Evolutionary conservation across 495 filamentous ascomycete genomes (phyloP), one percentile per base, ranked within the genome.

Genomic region (Hypoxylon cercidicola): DNA sequence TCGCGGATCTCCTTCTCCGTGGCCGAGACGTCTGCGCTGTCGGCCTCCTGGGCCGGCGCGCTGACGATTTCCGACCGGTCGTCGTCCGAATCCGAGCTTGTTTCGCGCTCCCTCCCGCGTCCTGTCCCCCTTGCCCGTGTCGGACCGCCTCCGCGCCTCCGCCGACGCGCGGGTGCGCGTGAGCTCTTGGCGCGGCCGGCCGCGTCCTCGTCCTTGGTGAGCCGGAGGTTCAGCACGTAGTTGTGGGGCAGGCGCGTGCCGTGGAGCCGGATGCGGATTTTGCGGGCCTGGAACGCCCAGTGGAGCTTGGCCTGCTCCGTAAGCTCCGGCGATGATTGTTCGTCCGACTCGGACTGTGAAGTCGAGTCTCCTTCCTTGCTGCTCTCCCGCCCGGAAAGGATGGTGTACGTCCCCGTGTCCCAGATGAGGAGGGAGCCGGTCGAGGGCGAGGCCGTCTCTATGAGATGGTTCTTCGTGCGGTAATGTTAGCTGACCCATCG

Each of bases 341-440:
- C 79, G 23, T 84, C 83, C 8, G 78, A 82, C 21, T 79, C 74
- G 0, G 77, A 77, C 9, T 51, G 68, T 5, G 75, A 71, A 48
- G 76, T 50, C 0, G 60, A 51, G 8, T 40, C 10, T 13, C 64
- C 50, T 15, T 62, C 55, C 9, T 75, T 67, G 16, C 79, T 70
- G n/a, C 49, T 64, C 20, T 39, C 48, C 4, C 59, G 47, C 15
- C 18, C 76, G 1, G 84, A 81, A 3, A 90, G 76, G 20, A 90
- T 64, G 49, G 80, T 76, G 65, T 90, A 90, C 54, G 87, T 86
- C 7, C 88, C 88, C 0, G 86, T 89, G 56, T 90, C 88, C 88
- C 88, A 90, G 34, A 90, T 87, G 12, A 90, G 81, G 13, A 90
- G 76, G 13, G 84, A 88, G 1, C 88, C 88, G 0, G 86, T 89